These are phyloP conservation scores for Fusarium haematococcum DNA, from an alignment of 2,329 filamentous ascomycete species.

Conservation along the genomic window DNA sequence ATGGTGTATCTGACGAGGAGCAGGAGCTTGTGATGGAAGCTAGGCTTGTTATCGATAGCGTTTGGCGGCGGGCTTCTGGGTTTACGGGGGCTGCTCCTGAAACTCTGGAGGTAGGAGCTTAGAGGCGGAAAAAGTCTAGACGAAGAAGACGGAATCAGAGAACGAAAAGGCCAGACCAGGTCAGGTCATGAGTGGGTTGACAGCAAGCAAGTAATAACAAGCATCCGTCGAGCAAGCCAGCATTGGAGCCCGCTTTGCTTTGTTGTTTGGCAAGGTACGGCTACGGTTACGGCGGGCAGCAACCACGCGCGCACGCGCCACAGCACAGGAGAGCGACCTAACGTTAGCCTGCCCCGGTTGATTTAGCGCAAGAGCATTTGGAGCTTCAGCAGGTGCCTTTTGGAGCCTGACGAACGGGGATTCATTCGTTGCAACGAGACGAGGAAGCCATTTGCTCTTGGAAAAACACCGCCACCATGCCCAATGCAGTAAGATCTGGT, in stretches of 20 bases:
- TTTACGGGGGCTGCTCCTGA: background rate
- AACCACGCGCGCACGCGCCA: slow-evolving; percentile 32
- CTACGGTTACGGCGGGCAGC: slow-evolving; percentile 17
- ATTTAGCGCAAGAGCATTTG: slow-evolving; percentile 15
- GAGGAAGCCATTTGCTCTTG: background rate
- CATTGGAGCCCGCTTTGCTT: slow-evolving; percentile 15
- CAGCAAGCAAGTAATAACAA: slow-evolving; percentile 6
- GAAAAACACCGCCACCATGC: background rate
- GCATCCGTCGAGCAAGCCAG: slow-evolving; percentile 4
- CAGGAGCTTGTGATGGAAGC: slow-evolving; percentile 10
- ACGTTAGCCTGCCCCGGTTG: slow-evolving; percentile 7
- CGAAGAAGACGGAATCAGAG: background rate
- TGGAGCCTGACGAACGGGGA: background rate
- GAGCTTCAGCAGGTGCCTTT: slow-evolving; percentile 10
- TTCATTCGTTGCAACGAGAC: slow-evolving; percentile 12
- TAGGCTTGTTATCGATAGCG: slow-evolving; percentile 37
- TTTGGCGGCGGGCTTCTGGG: slow-evolving; percentile 12
- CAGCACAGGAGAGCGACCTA: slow-evolving; percentile 10
- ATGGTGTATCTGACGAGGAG: slow-evolving; percentile 6
- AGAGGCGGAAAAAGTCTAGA: background rate
- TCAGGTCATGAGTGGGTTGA: slow-evolving; percentile 25
- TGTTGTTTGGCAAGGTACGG: slow-evolving; percentile 19
- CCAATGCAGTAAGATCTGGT: background rate
- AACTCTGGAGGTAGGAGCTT: background rate
- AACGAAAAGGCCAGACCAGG: background rate